Conservation (phyloP, 2,329 filamentous ascomycete genomes). For the Colletotrichum sp. region DNA sequence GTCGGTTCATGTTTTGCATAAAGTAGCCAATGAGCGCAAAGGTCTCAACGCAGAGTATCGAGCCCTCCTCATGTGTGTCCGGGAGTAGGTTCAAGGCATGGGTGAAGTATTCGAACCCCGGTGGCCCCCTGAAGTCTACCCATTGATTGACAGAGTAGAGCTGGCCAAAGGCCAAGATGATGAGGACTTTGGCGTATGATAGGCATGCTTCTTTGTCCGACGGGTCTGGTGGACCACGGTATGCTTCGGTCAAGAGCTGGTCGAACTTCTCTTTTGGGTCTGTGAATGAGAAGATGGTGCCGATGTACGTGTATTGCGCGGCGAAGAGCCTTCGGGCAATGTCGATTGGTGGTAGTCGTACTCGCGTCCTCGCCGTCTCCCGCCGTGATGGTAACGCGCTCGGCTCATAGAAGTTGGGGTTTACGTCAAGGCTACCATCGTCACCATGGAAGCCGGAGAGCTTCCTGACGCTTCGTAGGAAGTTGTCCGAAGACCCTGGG, state of each 20-base stretch:
- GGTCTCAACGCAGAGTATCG: slow-evolving; percentile 59
- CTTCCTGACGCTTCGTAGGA: slow-evolving; percentile 39
- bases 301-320: slow-evolving; percentile 61
- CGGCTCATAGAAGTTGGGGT: slow-evolving; percentile 38
- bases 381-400: slow-evolving; percentile 37
- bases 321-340: slow-evolving; percentile 55
- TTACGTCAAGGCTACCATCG: slow-evolving; percentile 35
- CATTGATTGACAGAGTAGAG: slow-evolving; percentile 64
- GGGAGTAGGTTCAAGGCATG: slow-evolving; percentile 56
- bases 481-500: slow-evolving; percentile 42
- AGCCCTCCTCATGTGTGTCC: slow-evolving; percentile 60
- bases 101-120: slow-evolving; percentile 61
- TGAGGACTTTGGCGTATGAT: slow-evolving; percentile 54
- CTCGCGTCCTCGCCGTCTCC: slow-evolving; percentile 23
- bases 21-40: slow-evolving; percentile 61
- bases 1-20: slow-evolving; percentile 61
- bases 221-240: slow-evolving; percentile 45
- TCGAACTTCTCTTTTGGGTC: slow-evolving; percentile 51
- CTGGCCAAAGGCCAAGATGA: slow-evolving; percentile 60
- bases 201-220: slow-evolving; percentile 52
- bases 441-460: slow-evolving; percentile 37
- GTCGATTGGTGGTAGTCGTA: slow-evolving; percentile 53
- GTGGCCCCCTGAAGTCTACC: slow-evolving; percentile 56
- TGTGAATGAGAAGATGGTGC: slow-evolving; percentile 61
- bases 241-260: slow-evolving; percentile 46